Conservation (phyloP, 176 grass and related monocot species). For the Eragrostis nindensis region DNA sequence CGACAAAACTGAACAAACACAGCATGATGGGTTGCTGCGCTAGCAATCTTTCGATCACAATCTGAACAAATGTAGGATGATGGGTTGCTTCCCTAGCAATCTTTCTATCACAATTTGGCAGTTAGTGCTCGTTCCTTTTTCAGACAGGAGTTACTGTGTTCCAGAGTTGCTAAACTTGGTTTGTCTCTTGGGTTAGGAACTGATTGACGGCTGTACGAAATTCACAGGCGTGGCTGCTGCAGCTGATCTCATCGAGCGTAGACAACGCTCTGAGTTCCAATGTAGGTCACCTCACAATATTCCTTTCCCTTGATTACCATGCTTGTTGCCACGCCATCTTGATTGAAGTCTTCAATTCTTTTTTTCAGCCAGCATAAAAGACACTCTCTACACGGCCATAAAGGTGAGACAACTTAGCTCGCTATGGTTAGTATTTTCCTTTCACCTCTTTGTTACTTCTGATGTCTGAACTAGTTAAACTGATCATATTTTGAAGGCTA, state of each 20-base stretch:
- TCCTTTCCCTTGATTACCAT: slow-evolving; percentile 9
- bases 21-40: too few species aligned
- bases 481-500: slow-evolving; percentile 53
- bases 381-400: slow-evolving; percentile 63
- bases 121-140: neutral
- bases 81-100: neutral
- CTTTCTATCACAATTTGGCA: neutral
- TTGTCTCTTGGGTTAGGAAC: slow-evolving; percentile 52
- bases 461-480: slow-evolving; percentile 4
- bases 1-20: neutral
- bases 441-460: slow-evolving; percentile 1
- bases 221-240: slow-evolving; percentile 63
- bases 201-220: slow-evolving; percentile 49
- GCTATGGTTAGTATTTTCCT: neutral
- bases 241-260: slow-evolving; percentile 87
- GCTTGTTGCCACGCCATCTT: neutral
- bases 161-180: slow-evolving; percentile 20
- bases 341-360: neutral
- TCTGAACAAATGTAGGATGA: slow-evolving; percentile 34
- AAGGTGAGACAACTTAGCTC: slow-evolving; percentile 52
- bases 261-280: slow-evolving; percentile 93
- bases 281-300: slow-evolving; percentile 53
- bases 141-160: neutral
- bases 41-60: too few species aligned
- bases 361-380: slow-evolving; percentile 73